These are phyloP conservation scores for Ogataea neopini DNA, from an alignment of 805 yeast genomes.

Conservation along the genomic window DNA sequence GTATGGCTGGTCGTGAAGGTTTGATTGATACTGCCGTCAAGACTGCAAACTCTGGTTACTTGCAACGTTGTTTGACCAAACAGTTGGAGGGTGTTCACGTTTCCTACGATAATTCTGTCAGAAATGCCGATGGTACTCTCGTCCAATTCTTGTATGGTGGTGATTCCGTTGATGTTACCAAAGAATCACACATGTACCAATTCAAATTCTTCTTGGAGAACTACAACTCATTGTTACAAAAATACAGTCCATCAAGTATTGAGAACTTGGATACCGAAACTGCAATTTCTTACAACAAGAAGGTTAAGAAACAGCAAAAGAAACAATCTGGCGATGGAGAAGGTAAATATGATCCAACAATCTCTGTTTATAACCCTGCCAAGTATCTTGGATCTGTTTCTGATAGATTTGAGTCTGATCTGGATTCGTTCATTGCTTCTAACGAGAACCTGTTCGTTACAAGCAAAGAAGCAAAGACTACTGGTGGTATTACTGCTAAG, in stretches of 20 bases:
- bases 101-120: conserved; percentile 89
- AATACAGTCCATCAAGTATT: conserved; percentile 80
- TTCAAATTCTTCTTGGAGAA: conserved; percentile 92
- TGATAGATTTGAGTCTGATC: conserved; percentile 78
- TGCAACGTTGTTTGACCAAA: conserved; percentile 97
- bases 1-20: conserved; percentile 99
- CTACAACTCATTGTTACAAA: conserved; percentile 79
- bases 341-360: conserved; percentile 81
- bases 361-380: conserved; percentile 84
- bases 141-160: conserved; percentile 97
- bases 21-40: conserved; percentile 98
- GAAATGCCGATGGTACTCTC: conserved; percentile 93
- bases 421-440: conserved; percentile 65
- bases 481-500: conserved; percentile 63
- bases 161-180: conserved; percentile 90
- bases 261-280: conserved; percentile 81
- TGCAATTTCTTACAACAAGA: conserved; percentile 80
- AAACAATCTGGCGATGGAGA: conserved; percentile 66
- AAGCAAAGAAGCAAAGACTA: conserved; percentile 46
- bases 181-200: conserved; percentile 91
- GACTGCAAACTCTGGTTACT: conserved; percentile 96
- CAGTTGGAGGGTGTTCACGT: conserved; percentile 97
- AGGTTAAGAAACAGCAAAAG: conserved; percentile 68
- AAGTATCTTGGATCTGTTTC: conserved; percentile 91
- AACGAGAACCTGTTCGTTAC: conserved; percentile 58